Percentiles rank a stretch among this genome's conserved stretches.
phyloP scores from a whole-genome alignment of 192 early-diverging fungal genomes.

The Podila verticillata region DNA sequence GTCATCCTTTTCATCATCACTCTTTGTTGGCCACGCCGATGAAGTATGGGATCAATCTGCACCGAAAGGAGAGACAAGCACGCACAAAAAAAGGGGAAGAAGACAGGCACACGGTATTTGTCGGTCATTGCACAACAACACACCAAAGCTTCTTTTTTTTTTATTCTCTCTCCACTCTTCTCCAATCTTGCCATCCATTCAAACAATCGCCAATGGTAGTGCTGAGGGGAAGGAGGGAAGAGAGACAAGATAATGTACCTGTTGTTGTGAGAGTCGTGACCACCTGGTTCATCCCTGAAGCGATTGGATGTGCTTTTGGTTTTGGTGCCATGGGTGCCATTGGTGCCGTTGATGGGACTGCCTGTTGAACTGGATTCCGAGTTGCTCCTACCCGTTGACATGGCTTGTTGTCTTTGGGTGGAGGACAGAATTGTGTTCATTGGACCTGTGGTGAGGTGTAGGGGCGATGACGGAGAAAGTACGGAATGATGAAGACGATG shows the following conservation, averaged over 20 bases:
- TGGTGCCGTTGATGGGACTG: too few species aligned
- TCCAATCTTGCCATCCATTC: background rate
- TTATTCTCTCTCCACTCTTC: too few species aligned
- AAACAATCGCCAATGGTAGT: background rate
- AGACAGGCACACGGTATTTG: too few species aligned
- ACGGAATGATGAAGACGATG: background rate
- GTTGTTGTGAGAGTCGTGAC: background rate
- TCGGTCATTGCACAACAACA: too few species aligned
- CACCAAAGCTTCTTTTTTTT: too few species aligned
- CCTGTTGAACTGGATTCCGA: background rate
- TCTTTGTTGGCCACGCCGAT: too few species aligned
- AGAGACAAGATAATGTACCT: background rate
- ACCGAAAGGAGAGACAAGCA: too few species aligned
- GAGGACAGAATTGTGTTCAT: constrained; percentile 4
- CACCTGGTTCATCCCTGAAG: background rate
- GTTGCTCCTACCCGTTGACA: background rate
- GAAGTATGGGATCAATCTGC: too few species aligned
- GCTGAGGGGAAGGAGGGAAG: background rate
- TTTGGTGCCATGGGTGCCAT: background rate
- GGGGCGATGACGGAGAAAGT: background rate
- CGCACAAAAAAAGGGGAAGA: too few species aligned
- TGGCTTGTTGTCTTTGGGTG: background rate
- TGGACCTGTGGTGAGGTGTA: background rate
- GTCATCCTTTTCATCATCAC: too few species aligned
- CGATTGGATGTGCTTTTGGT: background rate